A percentile compares a stretch with the other conserved stretches of the same genome.
Evolutionary conservation across 1,284 basidiomycete genomes (phyloP).

Genomic region (Apiotrichum domesticum): DNA sequence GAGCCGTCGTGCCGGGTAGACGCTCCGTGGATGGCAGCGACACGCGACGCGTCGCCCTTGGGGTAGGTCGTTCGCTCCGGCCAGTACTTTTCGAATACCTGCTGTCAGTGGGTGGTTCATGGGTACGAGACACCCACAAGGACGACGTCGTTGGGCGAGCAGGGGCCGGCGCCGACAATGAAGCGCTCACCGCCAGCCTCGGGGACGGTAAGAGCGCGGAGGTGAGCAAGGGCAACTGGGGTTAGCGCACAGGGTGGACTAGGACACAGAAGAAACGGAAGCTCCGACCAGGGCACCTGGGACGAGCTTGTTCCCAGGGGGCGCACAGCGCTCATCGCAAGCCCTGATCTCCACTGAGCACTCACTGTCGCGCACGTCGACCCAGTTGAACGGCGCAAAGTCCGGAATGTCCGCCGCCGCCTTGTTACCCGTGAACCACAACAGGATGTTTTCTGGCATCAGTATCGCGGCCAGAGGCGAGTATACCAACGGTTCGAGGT

Average conservation of each 20-base stretch:
- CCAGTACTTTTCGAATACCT: constrained; percentile 28
- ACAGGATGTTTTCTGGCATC: constrained; percentile 37
- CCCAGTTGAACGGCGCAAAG: constrained; percentile 47
- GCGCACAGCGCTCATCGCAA: no score
- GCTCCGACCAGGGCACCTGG: no score
- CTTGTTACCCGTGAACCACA: constrained; percentile 45
- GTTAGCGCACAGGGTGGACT: neutral
- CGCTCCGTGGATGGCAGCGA: constrained; percentile 19
- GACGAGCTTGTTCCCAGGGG: no score
- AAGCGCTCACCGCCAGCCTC: constrained; percentile 61
- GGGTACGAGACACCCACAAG: constrained; percentile 17
- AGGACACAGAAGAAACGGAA: no score
- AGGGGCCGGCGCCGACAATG: constrained; percentile 49
- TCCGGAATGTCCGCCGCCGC: constrained; percentile 40
- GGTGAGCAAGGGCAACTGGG: constrained; percentile 55
- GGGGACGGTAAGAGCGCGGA: constrained; percentile 53
- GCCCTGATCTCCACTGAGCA: neutral
- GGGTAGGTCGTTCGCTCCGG: constrained; percentile 33
- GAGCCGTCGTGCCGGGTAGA: constrained; percentile 25
- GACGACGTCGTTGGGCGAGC: constrained; percentile 32
- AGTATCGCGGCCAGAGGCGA: neutral
- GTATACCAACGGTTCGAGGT: constrained; percentile 48
- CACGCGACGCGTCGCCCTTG: constrained; percentile 29
- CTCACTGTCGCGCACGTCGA: constrained; percentile 54
- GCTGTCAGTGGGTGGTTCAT: neutral